Evolutionary conservation across 1,284 basidiomycete species (phyloP).

Genomic region (Psilocybe mexicana): DNA sequence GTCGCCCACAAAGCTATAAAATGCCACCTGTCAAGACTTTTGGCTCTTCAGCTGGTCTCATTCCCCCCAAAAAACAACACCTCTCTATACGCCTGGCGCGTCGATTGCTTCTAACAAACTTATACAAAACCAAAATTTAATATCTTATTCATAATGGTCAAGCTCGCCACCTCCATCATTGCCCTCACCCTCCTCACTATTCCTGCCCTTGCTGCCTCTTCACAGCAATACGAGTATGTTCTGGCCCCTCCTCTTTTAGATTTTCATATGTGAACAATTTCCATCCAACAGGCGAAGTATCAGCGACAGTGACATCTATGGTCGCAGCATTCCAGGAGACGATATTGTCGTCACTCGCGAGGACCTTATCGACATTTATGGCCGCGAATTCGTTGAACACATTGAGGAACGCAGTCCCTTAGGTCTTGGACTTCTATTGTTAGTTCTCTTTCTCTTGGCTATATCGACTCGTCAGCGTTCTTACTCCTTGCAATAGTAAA

Average conservation of each 20-base stretch:
- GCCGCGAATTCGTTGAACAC: constrained; percentile 15
- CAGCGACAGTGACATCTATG: constrained; percentile 5
- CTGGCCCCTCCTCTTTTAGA: neutral
- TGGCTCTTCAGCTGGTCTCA: constrained; percentile 23
- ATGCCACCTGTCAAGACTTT: neutral
- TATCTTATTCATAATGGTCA: constrained; percentile 12
- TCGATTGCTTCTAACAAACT: neutral
- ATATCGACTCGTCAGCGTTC: neutral
- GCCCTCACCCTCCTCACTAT: constrained; percentile 13
- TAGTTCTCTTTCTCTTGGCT: neutral
- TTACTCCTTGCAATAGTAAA: constrained; percentile 1
- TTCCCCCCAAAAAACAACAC: constrained; percentile 3
- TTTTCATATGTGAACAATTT: neutral
- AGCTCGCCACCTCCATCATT: constrained; percentile 10
- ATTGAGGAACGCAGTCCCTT: constrained; percentile 16
- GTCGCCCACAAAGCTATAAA: constrained; percentile 10
- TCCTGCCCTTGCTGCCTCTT: constrained; percentile 14
- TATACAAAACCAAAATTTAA: neutral
- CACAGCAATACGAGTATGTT: constrained; percentile 11
- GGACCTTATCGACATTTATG: constrained; percentile 13
- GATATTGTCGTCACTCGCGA: constrained; percentile 9
- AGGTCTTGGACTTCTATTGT: constrained; percentile 13
- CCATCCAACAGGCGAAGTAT: constrained; percentile 2
- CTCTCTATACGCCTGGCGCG: constrained; percentile 9
- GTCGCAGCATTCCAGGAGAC: constrained; percentile 3